These are phyloP conservation scores for Raffaelea arxii DNA, from an alignment of 2,329 filamentous ascomycete species.

Conservation along the genomic window DNA sequence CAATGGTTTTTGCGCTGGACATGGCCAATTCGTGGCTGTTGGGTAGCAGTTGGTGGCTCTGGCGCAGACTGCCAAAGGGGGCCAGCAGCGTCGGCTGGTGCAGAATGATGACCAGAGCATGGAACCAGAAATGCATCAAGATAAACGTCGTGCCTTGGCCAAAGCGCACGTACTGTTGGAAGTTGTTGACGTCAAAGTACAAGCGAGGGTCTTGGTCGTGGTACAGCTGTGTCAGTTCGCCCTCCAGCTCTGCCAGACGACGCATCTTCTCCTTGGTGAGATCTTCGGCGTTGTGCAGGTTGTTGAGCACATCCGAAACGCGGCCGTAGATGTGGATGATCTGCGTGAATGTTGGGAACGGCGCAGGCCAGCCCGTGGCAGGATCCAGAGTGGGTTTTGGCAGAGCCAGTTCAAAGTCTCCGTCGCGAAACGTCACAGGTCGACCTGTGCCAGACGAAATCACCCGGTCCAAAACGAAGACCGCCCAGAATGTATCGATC, in stretches of 20 bases:
- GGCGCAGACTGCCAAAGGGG: slow-evolving; percentile 52
- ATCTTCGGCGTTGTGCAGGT: slow-evolving; percentile 63
- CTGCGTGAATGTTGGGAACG: slow-evolving; percentile 70
- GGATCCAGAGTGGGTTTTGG: slow-evolving; percentile 41
- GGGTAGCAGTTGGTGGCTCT: slow-evolving; percentile 61
- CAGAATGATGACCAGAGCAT: slow-evolving; percentile 73
- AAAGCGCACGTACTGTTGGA: slow-evolving; percentile 71
- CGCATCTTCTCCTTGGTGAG: slow-evolving; percentile 66
- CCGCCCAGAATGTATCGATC: slow-evolving; percentile 81
- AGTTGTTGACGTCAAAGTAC: slow-evolving; percentile 79
- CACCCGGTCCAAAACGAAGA: slow-evolving; percentile 78
- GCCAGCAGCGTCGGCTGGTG: slow-evolving; percentile 77
- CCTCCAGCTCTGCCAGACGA: slow-evolving; percentile 67
- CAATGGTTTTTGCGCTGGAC: slow-evolving; percentile 86
- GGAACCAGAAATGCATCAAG: slow-evolving; percentile 80
- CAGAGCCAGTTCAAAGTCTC: slow-evolving; percentile 74
- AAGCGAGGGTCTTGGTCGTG: slow-evolving; percentile 65
- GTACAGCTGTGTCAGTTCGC: slow-evolving; percentile 61
- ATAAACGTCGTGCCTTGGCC: slow-evolving; percentile 83
- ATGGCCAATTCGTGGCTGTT: slow-evolving; percentile 76
- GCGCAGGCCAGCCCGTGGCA: slow-evolving; percentile 60
- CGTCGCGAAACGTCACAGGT: slow-evolving; percentile 72
- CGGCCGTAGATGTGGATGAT: slow-evolving; percentile 81
- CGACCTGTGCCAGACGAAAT: slow-evolving; percentile 82
- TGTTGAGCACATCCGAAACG: slow-evolving; percentile 76